Base-by-base conservation (phyloP, 1,284 basidiomycete genomes). In the Cryptococcus jaspeensis region DNA sequence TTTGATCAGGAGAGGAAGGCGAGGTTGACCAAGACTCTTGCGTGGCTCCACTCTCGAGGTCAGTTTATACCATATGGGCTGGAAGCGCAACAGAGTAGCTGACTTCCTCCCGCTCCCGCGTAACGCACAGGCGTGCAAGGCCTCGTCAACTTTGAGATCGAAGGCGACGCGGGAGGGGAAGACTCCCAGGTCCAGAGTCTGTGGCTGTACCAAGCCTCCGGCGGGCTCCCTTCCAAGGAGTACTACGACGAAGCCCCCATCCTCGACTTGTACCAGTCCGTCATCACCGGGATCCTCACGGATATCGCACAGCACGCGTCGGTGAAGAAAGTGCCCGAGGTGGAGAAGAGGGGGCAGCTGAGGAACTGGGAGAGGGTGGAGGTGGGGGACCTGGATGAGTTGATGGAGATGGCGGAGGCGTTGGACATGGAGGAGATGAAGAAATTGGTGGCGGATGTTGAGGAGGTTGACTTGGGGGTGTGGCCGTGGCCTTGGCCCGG, bases 181-280 rank as follows among this genome's bases (percentile, higher is more conserved):
- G 90, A 97, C 70, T 92, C 95, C 0, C 89, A 93, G 65, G 78
- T 83, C 45, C 92, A 95, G 84, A 84, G 85, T 0, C 81, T 94
- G 16, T 92, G 88, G 87, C 85, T 98, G 69, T 86, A 83, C 63
- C 94, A 98, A 70, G 84, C 88, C 7, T 83, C 80, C 11, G 81
- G 97, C 7, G 91, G 92, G 35, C 84, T 98, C 13, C 94, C 94
- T 1, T 86, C 92, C 42, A 92, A 94, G 86, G 90, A 94, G 78
- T 97, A 98, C 75, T 98, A 92, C 74, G 83, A 88, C 48, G 94
- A 98, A 60, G 79, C 86, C 53, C 79, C 81, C 0, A 84, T 91
- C 46, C 75, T 86, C 22, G 81, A 84, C 23, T 77, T 89, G 12
- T 97, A 97, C 77, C 81, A 83, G 61, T 79, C 81, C 43, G 85